Conservation (phyloP, 2,329 filamentous ascomycete genomes). For the Penicillium freii region DNA sequence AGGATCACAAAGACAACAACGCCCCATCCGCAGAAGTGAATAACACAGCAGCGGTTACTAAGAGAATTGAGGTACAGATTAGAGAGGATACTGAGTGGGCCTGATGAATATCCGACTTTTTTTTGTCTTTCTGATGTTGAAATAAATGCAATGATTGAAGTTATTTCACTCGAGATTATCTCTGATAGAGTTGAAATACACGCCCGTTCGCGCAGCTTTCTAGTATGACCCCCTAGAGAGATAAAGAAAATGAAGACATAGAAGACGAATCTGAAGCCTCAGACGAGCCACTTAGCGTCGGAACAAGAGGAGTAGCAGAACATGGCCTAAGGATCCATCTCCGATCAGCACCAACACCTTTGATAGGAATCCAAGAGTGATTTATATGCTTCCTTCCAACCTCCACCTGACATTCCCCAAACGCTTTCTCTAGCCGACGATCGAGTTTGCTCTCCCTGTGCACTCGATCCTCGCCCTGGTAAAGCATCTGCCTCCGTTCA, state of each 20-base stretch:
- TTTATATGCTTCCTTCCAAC: conserved; percentile 6
- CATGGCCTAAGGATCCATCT: conserved; percentile 4
- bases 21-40: neutral
- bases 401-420: conserved; percentile 5
- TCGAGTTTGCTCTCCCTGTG: conserved; percentile 7
- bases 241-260: neutral
- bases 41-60: neutral
- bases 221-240: neutral
- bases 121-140: too few species aligned
- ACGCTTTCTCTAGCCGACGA: neutral
- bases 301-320: conserved; percentile 12
- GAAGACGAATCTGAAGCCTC: neutral
- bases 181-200: neutral
- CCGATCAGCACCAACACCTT: conserved; percentile 7
- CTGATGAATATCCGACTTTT: neutral
- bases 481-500: conserved; percentile 6
- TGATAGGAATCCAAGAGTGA: conserved; percentile 8
- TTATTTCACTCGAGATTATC: neutral
- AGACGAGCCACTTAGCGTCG: neutral
- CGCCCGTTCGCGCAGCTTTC: neutral
- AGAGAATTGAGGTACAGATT: neutral
- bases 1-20: neutral
- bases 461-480: conserved; percentile 5
- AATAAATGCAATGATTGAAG: neutral
- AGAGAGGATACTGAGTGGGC: neutral